Conservation (phyloP, 1,284 basidiomycete genomes). For the Puccinia sorghi region DNA sequence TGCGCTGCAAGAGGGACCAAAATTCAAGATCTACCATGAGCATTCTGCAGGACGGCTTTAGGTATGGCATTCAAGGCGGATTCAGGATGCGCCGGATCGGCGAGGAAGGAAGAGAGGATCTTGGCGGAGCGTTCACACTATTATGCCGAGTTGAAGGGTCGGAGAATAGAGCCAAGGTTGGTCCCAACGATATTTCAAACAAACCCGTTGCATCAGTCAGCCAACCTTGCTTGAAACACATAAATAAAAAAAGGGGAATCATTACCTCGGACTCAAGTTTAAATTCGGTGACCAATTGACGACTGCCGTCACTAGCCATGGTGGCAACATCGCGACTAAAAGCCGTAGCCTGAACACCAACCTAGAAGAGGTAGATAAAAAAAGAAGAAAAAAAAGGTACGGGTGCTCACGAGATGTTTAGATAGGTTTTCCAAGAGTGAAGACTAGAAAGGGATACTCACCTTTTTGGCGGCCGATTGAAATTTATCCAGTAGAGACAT, state of each 20-base stretch:
- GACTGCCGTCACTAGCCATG: slow-evolving; percentile 41
- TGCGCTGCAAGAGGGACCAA: neutral
- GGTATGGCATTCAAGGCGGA: slow-evolving; percentile 94
- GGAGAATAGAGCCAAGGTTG: neutral
- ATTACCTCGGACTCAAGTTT: slow-evolving; percentile 45
- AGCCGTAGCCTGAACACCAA: slow-evolving; percentile 44
- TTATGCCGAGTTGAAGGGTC: neutral
- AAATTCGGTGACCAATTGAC: slow-evolving; percentile 41
- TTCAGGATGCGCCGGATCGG: slow-evolving; percentile 81
- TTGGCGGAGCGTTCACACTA: slow-evolving; percentile 36
- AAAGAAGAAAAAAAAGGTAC: neutral
- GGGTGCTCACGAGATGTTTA: too few species aligned
- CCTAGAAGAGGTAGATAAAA: neutral
- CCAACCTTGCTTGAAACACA: neutral
- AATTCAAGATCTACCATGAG: slow-evolving; percentile 62
- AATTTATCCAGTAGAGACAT: slow-evolving; percentile 46
- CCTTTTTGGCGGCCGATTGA: slow-evolving; percentile 45
- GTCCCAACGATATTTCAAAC: neutral
- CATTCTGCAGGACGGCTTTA: slow-evolving; percentile 84
- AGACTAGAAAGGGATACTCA: neutral
- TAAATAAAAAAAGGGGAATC: neutral
- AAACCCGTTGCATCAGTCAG: neutral
- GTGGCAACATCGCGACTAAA: slow-evolving; percentile 45
- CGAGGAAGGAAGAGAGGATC: slow-evolving; percentile 61
- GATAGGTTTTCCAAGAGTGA: too few species aligned